Percentiles rank a stretch among this genome's conserved stretches.
These are phyloP conservation scores for Rhodamnia argentea DNA, from an alignment of 345 rosid species.

Conservation along the genomic window DNA sequence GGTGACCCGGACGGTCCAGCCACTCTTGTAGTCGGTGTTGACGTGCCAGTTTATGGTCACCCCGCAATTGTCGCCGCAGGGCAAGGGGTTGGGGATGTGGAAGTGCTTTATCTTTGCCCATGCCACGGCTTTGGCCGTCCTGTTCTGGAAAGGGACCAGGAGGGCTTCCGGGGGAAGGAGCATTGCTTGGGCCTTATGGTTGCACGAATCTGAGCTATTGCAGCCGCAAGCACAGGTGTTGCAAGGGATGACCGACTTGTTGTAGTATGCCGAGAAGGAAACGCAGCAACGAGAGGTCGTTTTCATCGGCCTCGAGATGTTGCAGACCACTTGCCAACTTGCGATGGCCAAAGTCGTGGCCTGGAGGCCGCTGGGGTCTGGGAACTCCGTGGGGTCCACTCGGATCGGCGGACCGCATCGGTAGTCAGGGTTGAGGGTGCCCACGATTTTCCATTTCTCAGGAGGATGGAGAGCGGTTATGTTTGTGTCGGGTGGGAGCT, in stretches of 20 bases:
- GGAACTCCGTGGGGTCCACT: slow-evolving; percentile 61
- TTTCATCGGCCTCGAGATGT: slow-evolving; percentile 53
- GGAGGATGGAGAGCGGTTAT: slow-evolving; percentile 69
- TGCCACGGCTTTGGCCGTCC: slow-evolving; percentile 61
- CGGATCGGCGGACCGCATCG: slow-evolving; percentile 61
- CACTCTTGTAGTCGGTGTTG: slow-evolving; percentile 48
- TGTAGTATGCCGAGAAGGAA: slow-evolving; percentile 83
- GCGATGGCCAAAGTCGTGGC: slow-evolving; percentile 38
- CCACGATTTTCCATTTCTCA: slow-evolving; percentile 55
- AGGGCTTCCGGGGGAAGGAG: slow-evolving; percentile 71
- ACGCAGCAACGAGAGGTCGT: slow-evolving; percentile 67
- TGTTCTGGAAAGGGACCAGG: slow-evolving; percentile 64
- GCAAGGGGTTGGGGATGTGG: slow-evolving; percentile 44
- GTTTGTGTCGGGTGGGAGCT: slow-evolving; percentile 64
- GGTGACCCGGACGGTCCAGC: slow-evolving; percentile 85
- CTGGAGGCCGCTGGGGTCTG: slow-evolving; percentile 54
- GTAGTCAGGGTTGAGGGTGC: slow-evolving; percentile 61
- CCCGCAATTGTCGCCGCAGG: slow-evolving; percentile 87
- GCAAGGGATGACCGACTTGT: slow-evolving; percentile 69
- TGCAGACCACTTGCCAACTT: slow-evolving; percentile 80
- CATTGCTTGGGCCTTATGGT: slow-evolving; percentile 38
- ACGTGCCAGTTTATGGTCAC: slow-evolving; percentile 92
- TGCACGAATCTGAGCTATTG: slow-evolving; percentile 26
- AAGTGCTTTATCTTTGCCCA: slow-evolving; percentile 61
- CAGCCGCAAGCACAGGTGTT: slow-evolving; percentile 94